Conservation (phyloP, 139 green algal species). For the Tetradesmus obliquus region DNA sequence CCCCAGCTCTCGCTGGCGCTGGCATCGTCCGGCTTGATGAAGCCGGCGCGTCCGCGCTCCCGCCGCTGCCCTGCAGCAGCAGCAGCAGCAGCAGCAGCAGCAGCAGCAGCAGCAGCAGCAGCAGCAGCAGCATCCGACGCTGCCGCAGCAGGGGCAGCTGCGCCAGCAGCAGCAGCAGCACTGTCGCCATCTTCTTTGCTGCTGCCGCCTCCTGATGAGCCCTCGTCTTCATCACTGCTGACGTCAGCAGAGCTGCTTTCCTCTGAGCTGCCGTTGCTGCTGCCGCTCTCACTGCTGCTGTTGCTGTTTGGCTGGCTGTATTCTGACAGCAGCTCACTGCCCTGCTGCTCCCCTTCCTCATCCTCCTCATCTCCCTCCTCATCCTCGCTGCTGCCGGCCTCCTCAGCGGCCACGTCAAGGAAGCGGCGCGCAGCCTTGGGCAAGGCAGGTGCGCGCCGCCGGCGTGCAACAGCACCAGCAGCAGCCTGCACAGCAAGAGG, state of each 20-base stretch:
- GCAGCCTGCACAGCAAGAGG: neutral
- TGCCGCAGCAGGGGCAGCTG: neutral
- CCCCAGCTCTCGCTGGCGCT: neutral
- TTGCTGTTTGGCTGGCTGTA: neutral
- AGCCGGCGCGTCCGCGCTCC: neutral
- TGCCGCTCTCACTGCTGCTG: neutral
- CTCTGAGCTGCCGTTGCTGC: neutral
- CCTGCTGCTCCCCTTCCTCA: neutral
- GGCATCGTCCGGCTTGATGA: neutral
- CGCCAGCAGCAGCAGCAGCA: neutral
- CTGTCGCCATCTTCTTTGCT: neutral
- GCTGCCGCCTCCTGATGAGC: neutral
- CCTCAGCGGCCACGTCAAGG: neutral
- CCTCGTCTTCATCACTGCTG: neutral
- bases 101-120: neutral
- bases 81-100: neutral
- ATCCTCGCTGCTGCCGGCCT: neutral
- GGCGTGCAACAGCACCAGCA: neutral
- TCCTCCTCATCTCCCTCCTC: neutral
- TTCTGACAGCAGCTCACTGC: too few relatives aligned
- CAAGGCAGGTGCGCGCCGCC: neutral
- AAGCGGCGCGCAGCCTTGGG: neutral
- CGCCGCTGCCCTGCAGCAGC: neutral
- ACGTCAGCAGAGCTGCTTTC: neutral
- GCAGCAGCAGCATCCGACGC: neutral